These are phyloP conservation scores for Phialophora tarda DNA, from an alignment of 2,329 filamentous ascomycete genomes.

Conservation along the genomic window DNA sequence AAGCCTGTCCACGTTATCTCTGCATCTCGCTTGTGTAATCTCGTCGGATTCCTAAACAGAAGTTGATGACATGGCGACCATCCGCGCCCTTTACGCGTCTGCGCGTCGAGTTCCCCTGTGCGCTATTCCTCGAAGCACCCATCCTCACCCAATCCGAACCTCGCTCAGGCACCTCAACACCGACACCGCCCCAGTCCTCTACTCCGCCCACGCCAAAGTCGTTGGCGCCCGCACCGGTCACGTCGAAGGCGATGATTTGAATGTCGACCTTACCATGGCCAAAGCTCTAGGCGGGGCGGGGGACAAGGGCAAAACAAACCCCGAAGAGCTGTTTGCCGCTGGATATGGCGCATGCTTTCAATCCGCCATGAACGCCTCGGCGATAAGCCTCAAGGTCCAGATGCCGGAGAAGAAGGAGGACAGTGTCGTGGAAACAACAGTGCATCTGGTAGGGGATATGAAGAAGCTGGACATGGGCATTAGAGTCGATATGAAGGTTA, in stretches of 20 bases:
- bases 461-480: conserved; percentile 54
- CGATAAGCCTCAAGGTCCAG: conserved; percentile 49
- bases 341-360: conserved; percentile 58
- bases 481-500: conserved; percentile 52
- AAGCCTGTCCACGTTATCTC: background rate
- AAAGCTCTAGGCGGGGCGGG: conserved; percentile 51
- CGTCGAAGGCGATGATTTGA: conserved; percentile 45
- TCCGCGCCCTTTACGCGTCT: background rate
- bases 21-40: background rate
- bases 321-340: conserved; percentile 56
- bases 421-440: conserved; percentile 50
- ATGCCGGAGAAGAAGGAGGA: conserved; percentile 49
- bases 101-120: background rate
- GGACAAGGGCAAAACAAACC: conserved; percentile 52
- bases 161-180: conserved; percentile 39
- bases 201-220: conserved; percentile 48
- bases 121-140: background rate
- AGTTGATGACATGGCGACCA: background rate
- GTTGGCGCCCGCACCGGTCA: conserved; percentile 49
- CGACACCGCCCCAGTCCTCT: conserved; percentile 48
- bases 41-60: background rate
- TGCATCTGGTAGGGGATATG: conserved; percentile 54
- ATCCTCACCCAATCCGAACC: background rate
- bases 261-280: conserved; percentile 51
- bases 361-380: conserved; percentile 54